phyloP scores from a whole-genome alignment of 2,329 filamentous ascomycete species.

The Pseudopyrenochaeta lycopersici region DNA sequence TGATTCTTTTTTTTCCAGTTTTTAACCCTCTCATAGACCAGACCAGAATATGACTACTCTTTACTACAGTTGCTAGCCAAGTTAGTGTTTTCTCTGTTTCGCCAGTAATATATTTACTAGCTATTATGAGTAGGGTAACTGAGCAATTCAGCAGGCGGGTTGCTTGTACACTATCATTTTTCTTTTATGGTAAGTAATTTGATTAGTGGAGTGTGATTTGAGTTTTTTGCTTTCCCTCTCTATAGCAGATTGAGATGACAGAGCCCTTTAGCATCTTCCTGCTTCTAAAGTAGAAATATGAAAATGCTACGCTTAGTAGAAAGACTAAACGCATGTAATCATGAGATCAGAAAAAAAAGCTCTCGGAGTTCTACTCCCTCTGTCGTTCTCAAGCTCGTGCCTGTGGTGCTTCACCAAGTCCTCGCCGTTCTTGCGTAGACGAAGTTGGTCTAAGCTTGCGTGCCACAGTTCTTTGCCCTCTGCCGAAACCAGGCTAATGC shows the following conservation, averaged over 20 bases:
- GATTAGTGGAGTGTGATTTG: neutral
- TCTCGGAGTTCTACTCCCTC: neutral
- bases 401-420: neutral
- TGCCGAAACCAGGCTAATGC: neutral
- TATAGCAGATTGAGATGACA: neutral
- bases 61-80: too few species aligned
- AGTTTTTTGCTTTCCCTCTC: neutral
- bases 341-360: neutral
- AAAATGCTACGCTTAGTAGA: too few species aligned
- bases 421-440: neutral
- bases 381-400: neutral
- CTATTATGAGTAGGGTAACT: neutral
- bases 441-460: neutral
- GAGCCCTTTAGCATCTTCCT: too few species aligned
- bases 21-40: too few species aligned
- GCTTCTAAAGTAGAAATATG: too few species aligned
- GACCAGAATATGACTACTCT: too few species aligned
- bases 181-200: neutral
- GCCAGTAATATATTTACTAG: neutral
- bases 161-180: neutral
- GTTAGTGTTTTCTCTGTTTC: too few species aligned
- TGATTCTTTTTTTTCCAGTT: neutral
- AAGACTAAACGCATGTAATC: neutral
- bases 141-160: neutral
- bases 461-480: constrained; percentile 1